A percentile compares a stretch with the other conserved stretches of the same genome.
Conservation (phyloP, 805 yeast species). For the Nakazawaea peltata region DNA sequence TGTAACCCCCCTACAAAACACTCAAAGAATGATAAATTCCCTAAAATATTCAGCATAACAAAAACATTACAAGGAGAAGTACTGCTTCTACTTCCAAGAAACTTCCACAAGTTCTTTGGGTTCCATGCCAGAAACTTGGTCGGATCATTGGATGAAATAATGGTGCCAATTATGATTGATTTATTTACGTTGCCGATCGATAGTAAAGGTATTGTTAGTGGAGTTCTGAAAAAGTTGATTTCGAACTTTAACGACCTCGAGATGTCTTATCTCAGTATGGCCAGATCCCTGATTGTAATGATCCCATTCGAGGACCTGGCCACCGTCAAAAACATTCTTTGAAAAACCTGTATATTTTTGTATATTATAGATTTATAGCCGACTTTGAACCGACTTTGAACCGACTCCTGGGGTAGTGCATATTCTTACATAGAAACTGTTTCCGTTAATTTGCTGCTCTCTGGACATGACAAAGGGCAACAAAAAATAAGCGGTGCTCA, state of each 20-base stretch:
- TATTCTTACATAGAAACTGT: too few species aligned
- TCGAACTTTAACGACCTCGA: slow-evolving; percentile 28
- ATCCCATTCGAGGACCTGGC: slow-evolving; percentile 42
- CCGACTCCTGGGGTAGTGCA: too few species aligned
- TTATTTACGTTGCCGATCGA: slow-evolving; percentile 46
- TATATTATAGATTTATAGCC: too few species aligned
- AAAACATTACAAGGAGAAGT: slow-evolving; percentile 43
- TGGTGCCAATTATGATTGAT: slow-evolving; percentile 51
- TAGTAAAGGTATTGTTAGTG: slow-evolving; percentile 60
- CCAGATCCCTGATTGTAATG: slow-evolving; percentile 50
- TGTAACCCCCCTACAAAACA: background rate
- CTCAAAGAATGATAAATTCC: slow-evolving; percentile 19
- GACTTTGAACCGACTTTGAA: too few species aligned
- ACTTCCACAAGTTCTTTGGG: slow-evolving; percentile 26
- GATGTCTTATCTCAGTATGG: slow-evolving; percentile 56
- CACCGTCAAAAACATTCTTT: slow-evolving; percentile 18
- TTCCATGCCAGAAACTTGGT: slow-evolving; percentile 33
- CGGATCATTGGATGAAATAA: slow-evolving; percentile 49
- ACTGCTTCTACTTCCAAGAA: slow-evolving; percentile 38
- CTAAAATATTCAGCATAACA: slow-evolving; percentile 42
- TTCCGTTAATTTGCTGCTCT: too few species aligned
- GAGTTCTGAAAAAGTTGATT: slow-evolving; percentile 44
- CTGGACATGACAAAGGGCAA: too few species aligned
- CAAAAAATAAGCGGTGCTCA: too few species aligned
- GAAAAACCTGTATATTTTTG: background rate